phyloP scores from a whole-genome alignment of 306 rosid species.

The Pyrus pyrifolia region DNA sequence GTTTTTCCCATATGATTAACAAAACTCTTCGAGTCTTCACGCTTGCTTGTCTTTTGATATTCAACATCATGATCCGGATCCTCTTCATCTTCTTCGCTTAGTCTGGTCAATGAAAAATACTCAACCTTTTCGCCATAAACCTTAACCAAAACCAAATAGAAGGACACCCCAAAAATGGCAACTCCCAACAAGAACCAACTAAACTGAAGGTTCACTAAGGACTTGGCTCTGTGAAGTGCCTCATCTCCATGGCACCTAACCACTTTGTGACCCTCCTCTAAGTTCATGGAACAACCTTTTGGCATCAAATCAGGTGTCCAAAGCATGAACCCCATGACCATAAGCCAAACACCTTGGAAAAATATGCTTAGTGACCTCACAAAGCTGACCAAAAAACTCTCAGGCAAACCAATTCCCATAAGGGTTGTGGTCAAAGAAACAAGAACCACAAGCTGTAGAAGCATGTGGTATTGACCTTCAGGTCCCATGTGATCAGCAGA shows the following conservation, averaged over 20 bases:
- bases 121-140: slow-evolving; percentile 19
- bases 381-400: slow-evolving; percentile 52
- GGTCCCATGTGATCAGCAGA: slow-evolving; percentile 77
- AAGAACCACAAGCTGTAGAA: slow-evolving; percentile 39
- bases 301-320: slow-evolving; percentile 60
- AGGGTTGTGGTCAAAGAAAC: slow-evolving; percentile 44
- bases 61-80: slow-evolving; percentile 26
- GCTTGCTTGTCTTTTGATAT: slow-evolving; percentile 31
- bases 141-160: slow-evolving; percentile 38
- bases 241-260: slow-evolving; percentile 39
- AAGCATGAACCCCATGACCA: slow-evolving; percentile 55
- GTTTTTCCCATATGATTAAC: slow-evolving; percentile 36
- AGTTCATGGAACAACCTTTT: slow-evolving; percentile 58
- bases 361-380: slow-evolving; percentile 50
- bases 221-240: slow-evolving; percentile 52
- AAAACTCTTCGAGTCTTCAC: slow-evolving; percentile 29
- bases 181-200: slow-evolving; percentile 56
- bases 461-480: slow-evolving; percentile 72
- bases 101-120: slow-evolving; percentile 36
- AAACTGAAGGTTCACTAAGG: slow-evolving; percentile 56
- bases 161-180: slow-evolving; percentile 29
- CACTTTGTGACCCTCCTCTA: slow-evolving; percentile 55
- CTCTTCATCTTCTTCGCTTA: slow-evolving; percentile 27
- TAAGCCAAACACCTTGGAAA: slow-evolving; percentile 71
- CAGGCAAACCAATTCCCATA: slow-evolving; percentile 40